Evolutionary conservation across 805 yeast species (phyloP).

Genomic region (Hemisphaericaspora nanyangensis): DNA sequence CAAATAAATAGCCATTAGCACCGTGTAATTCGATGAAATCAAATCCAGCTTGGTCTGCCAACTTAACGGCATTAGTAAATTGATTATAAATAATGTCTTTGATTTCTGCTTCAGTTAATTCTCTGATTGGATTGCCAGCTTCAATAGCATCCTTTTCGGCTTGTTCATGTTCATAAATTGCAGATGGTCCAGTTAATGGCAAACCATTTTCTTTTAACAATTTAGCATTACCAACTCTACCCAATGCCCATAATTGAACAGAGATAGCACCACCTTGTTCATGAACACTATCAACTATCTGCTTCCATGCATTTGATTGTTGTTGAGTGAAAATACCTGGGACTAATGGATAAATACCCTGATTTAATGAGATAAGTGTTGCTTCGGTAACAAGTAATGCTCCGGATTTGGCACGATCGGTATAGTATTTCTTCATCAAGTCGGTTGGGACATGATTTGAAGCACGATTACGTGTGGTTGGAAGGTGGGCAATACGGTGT

Average conservation of each 20-base stretch:
- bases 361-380: constrained; percentile 24
- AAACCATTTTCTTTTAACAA: constrained; percentile 21
- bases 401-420: constrained; percentile 26
- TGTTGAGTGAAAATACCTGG: constrained; percentile 50
- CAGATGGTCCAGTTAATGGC: constrained; percentile 15
- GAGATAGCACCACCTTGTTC: constrained; percentile 38
- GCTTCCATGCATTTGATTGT: constrained; percentile 49
- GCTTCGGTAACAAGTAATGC: constrained; percentile 30
- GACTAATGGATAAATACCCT: constrained; percentile 40
- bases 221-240: constrained; percentile 34
- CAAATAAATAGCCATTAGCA: constrained; percentile 39
- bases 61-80: constrained; percentile 24
- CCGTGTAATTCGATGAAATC: constrained; percentile 40
- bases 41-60: constrained; percentile 30
- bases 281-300: constrained; percentile 44
- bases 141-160: constrained; percentile 12
- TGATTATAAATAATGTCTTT: constrained; percentile 15
- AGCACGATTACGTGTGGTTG: constrained; percentile 25
- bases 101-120: constrained; percentile 21
- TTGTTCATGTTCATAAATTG: constrained; percentile 14
- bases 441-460: constrained; percentile 26
- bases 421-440: constrained; percentile 23
- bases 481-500: constrained; percentile 23
- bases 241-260: constrained; percentile 54
- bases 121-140: constrained; percentile 17